Evolutionary conservation across 2,329 filamentous ascomycete genomes (phyloP), one percentile per base, ranked within the genome.

Genomic region (Colletotrichum sp.): DNA sequence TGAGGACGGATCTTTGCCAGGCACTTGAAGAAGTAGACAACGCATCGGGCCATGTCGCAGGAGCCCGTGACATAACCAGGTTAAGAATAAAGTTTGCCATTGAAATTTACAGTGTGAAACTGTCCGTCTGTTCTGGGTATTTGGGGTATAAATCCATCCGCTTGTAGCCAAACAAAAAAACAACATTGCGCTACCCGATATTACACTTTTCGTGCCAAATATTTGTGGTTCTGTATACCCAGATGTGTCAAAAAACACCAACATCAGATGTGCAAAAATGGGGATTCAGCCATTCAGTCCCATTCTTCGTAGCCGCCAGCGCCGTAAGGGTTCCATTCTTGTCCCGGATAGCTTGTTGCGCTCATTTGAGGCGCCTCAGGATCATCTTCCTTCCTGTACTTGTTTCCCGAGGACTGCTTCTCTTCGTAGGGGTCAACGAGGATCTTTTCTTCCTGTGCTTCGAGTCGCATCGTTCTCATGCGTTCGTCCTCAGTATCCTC

Each of bases 261-360:
- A 34, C 13, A 13, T 34, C 34, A 62, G 28, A n/a, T 34, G 21
- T 12, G 26, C 8, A 13, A 28, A 34, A 32, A 9, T 39, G 8
- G 36, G 15, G 15, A 18, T 39, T 16, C 34, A 39, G 34, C 24
- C 10, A 32, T 32, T 60, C 59, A 76, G 24, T 78, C 70, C 70
- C 73, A 67, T 12, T 77, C 77, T 24, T 78, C 78, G 36, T 73
- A 76, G n/a, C 70, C 69, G 9, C 75, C 72, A 8, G 36, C 63
- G 13, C 83, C 84, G 36, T 90, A 91, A 3, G 92, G 92, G 79
- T 90, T 90, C 92, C 93, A 95, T 82, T 94, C 93, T 84, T 94
- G 92, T 0, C 93, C 93, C 0, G 93, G 93, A 82, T 94, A 95
- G 81, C 90, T 92, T 15, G 92, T 93, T 8, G 92, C 92, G 64